Conservation (phyloP, 225 moss, liverwort and hornwort species). For the Bryum argenteum region DNA sequence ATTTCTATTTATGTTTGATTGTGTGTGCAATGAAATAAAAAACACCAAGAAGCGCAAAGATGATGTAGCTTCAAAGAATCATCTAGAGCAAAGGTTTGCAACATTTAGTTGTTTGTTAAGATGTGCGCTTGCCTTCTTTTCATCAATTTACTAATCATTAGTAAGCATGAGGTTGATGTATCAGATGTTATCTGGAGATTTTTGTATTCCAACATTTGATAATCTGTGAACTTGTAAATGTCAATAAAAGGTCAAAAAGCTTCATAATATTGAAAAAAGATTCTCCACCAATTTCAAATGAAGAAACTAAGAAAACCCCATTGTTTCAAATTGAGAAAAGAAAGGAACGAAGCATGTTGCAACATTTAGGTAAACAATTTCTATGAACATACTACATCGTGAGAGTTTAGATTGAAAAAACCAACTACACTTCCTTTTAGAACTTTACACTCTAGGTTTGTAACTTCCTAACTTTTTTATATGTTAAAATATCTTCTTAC, state of each 20-base stretch:
- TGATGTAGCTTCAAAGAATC: slow-evolving; percentile 23
- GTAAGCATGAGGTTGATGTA: no score
- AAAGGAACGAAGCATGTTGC: not conserved
- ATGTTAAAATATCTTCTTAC: no score
- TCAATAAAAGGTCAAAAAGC: slow-evolving; percentile 16
- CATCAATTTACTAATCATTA: no score
- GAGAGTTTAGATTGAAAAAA: not conserved
- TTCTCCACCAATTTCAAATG: not conserved
- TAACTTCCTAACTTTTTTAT: no score
- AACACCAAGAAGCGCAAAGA: slow-evolving; percentile 42
- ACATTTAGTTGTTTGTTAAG: not conserved
- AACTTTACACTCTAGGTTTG: no score
- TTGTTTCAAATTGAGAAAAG: not conserved
- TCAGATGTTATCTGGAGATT: not conserved
- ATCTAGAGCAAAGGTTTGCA: slow-evolving; percentile 24
- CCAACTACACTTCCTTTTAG: no score
- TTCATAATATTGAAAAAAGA: slow-evolving; percentile 2
- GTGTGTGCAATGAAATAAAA: slow-evolving; percentile 64
- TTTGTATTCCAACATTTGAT: accelerated
- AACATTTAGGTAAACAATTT: not conserved
- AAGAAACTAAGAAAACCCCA: not conserved
- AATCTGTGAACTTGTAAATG: not conserved
- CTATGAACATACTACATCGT: not conserved
- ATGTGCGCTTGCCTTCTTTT: not conserved
- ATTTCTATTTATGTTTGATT: slow-evolving; percentile 93